Conservation (phyloP, 768 basidiomycete species). For the Lactarius vividus region DNA sequence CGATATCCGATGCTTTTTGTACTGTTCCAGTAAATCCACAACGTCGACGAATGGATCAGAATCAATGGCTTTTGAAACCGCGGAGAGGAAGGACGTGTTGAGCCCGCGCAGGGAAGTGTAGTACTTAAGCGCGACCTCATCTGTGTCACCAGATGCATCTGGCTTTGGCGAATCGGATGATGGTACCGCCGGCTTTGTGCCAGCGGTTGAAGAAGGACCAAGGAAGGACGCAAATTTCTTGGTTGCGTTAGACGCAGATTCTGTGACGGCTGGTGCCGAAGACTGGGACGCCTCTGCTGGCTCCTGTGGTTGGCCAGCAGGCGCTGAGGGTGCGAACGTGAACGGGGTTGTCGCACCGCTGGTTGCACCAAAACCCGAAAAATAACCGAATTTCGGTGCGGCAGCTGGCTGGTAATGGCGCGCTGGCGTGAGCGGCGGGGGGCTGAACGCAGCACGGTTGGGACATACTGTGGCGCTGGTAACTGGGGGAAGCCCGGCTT, state of each 20-base stretch:
- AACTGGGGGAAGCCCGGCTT: slow-evolving; percentile 28
- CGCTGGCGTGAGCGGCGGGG: slow-evolving; percentile 18
- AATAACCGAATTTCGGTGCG: slow-evolving; percentile 49
- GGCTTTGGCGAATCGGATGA: slow-evolving; percentile 17
- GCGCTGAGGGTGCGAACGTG: slow-evolving; percentile 38
- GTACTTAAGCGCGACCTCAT: slow-evolving; percentile 46
- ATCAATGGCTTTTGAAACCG: slow-evolving; percentile 56
- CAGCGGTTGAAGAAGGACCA: slow-evolving; percentile 20
- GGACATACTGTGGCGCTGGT: slow-evolving; percentile 33
- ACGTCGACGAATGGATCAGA: slow-evolving; percentile 71
- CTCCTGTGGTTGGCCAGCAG: slow-evolving; percentile 29
- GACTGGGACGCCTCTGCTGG: slow-evolving; percentile 29
- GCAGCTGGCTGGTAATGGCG: slow-evolving; percentile 20
- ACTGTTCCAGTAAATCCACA: slow-evolving; percentile 52
- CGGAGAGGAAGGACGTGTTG: slow-evolving; percentile 62
- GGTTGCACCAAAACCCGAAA: slow-evolving; percentile 50
- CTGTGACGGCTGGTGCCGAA: slow-evolving; percentile 23
- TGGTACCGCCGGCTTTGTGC: slow-evolving; percentile 16
- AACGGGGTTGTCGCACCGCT: slow-evolving; percentile 37
- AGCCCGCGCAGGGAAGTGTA: slow-evolving; percentile 72
- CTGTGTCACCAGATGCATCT: slow-evolving; percentile 21
- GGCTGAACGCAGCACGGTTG: slow-evolving; percentile 19
- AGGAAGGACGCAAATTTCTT: slow-evolving; percentile 28
- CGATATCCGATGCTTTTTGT: slow-evolving; percentile 52
- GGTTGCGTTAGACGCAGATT: slow-evolving; percentile 27